Evolutionary conservation across 129 eudicot species (phyloP), one percentile per base, ranked within the genome.

Genomic region (Oenanthe sinensis): DNA sequence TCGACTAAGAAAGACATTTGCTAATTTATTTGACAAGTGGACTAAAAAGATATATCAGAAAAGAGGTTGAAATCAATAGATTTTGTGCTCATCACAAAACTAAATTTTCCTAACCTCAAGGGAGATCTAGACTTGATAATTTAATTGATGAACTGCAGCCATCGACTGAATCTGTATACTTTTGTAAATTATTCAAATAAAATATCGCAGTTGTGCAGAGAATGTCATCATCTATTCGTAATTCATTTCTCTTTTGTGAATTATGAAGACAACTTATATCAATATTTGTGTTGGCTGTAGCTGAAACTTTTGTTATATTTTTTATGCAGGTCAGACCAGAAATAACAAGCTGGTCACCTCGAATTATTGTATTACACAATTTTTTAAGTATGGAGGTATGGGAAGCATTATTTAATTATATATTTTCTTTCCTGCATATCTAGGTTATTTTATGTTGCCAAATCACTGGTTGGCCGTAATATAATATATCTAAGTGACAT

Each of bases 341-440:
- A 82, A 81, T 93, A 58, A 47, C 90, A 77, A 93, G 97, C 87
- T 93, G 98, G 98, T 81, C 92, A 36, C 98, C 98, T 22, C 84
- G 98, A 55, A 93, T 93, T 78, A 89, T 90, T 52, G 77, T 91
- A 78, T 85, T 89, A 47, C 98, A 89, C 72, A 91, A 91, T 81
- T 93, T 93, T 77, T 88, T 94, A 82, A 94, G 98, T 50, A 9
- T 69, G 52, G 97, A 88, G 98, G 98, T 94, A 91, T 78, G 80
- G 44, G 19, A 39, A 81, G 3, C 15, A 45, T 20, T 55, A n/a
- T 28, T 1, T 63, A 67, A 24, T 44, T 37, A 39, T 50, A 42
- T 0, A 45, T 36, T 63, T 24, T 55, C 73, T 24, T 60, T n/a
- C 28, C 33, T 60, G 33, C 33, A 9, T 60, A 24, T n/a, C 36